Base-by-base conservation (phyloP, 2,329 filamentous ascomycete genomes). In the Alternaria brassicicola region DNA sequence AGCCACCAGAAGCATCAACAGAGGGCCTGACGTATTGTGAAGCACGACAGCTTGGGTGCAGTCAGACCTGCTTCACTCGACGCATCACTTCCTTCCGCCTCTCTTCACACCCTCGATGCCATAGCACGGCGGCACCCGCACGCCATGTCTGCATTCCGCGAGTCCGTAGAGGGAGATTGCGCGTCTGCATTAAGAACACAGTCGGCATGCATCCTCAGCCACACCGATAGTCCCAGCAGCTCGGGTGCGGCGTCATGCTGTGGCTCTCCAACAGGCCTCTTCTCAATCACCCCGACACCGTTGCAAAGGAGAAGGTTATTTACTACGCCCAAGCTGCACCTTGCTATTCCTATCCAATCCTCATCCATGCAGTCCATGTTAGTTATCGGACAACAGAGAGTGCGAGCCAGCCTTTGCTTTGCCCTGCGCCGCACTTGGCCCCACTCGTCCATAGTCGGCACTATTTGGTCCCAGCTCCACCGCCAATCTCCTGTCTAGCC, bases 101-200 rank as follows among this genome's bases (percentile, higher is more conserved):
- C 26, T 51, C n/a, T 4, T 3, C 10, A 31, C 45, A 21, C 26
- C 35, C 45, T 43, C 25, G 15, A 45, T 13, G 25, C 35, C 45
- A 9, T 15, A 2, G 17, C 19, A 19, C 23, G 9, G 53, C 53
- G 8, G 6, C 25, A 25, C 23, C n/a, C 19, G n/a, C 23, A 35
- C 13, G 17, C n/a, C n/a, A n/a, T 51, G 6, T 31, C 19, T 33
- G 19, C 5, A 21, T 33, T 42, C 26, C 45, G 52, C 45, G n/a
- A 42, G 35, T 48, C 52, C 25, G 52, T 56, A 30, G 41, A 49
- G 55, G 60, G 63, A 65, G 59, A 65, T 65, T 65, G 63, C 57
- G 51, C 46, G 55, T 54, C 58, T 62, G 57, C n/a, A 59, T 59
- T 59, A 50, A 59, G 55, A 55, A 52, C 52, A 52, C 52, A 55